Evolutionary conservation across 495 filamentous ascomycete species (phyloP), one percentile per base, ranked within the genome.

Genomic region (Entonaema liquescens): DNA sequence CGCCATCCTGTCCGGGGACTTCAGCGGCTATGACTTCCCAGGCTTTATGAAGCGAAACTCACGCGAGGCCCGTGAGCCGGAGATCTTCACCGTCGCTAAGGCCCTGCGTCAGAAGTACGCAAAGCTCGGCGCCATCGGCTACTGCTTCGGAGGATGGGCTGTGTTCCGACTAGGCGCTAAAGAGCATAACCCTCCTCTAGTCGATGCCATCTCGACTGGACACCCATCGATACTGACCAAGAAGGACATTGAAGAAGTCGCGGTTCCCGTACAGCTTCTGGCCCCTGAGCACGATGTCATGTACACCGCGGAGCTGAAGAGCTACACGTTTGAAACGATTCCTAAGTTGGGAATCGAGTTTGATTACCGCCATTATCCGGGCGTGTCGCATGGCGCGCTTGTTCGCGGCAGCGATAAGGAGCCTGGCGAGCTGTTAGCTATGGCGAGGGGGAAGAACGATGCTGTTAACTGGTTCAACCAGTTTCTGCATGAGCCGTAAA

Each of bases 61-160:
- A 29, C 85, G 85, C 44, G 80, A 80, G 0, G 67, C 78, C 15
- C 86, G 87, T 42, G 82, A 83, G 54, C 83, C 84, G 0, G 85
- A 89, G 72, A 86, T 90, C 42, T 72, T 86, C 52, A 82, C 71
- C 0, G 84, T 76, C 40, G 87, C 87, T 0, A 70, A 76, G 63
- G 76, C 77, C 0, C 77, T 91, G 19, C 80, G 81, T 5, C 33
- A 31, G 5, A 59, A 79, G 28, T 79, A 83, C 72, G 75, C 75
- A 36, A 80, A 77, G 40, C 65, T 89, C 35, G 88, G 80, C 7
- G 87, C 87, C 1, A 76, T 90, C 19, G 88, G 88, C 3, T 90
- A 83, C 74, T 91, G 89, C 79, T 90, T 80, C 55, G 87, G 88
- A 56, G 87, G 86, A 1, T 89, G 87, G 87, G 87, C 81, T 0